Conservation (phyloP, 2,329 filamentous ascomycete species). For the Ophiostoma pallidulum region DNA sequence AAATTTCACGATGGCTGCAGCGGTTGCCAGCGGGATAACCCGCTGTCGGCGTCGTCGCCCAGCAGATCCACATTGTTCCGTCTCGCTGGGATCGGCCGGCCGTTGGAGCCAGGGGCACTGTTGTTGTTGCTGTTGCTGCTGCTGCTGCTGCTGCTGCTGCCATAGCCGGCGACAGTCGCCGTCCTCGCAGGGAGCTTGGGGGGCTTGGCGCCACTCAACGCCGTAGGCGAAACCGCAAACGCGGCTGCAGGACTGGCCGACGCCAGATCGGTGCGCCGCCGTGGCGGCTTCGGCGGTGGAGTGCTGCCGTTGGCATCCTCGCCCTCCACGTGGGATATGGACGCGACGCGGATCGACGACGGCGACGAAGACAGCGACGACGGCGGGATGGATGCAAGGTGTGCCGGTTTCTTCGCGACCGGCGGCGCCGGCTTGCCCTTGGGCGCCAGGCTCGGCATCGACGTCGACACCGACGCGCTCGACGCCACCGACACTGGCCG, state of each 20-base stretch:
- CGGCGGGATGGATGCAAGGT: slow-evolving; percentile 33
- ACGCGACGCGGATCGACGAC: slow-evolving; percentile 16
- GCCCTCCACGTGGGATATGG: slow-evolving; percentile 16
- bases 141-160: neutral
- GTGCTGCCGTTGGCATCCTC: neutral
- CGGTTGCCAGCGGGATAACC: slow-evolving; percentile 46
- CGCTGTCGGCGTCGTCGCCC: slow-evolving; percentile 34
- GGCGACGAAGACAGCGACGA: slow-evolving; percentile 17
- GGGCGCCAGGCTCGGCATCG: slow-evolving; percentile 4
- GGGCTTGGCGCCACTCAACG: slow-evolving; percentile 9
- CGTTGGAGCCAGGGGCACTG: slow-evolving; percentile 11
- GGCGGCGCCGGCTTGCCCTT: slow-evolving; percentile 39
- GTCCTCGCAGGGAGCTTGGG: slow-evolving; percentile 20
- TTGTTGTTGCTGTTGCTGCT: no score
- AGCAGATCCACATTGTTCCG: slow-evolving; percentile 34
- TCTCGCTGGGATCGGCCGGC: slow-evolving; percentile 4
- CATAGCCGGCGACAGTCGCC: slow-evolving; percentile 11
- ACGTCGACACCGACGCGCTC: slow-evolving; percentile 26
- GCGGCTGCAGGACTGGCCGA: neutral
- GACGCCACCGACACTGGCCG: slow-evolving; percentile 21
- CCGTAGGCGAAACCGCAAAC: no score
- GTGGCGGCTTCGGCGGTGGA: neutral
- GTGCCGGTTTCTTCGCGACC: slow-evolving; percentile 54
- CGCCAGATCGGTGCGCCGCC: slow-evolving; percentile 7
- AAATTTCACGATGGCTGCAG: slow-evolving; percentile 37